A percentile compares a stretch with the other conserved stretches of the same genome.
These are phyloP conservation scores for Coemansia sp. DNA, from an alignment of 192 early-diverging fungal genomes.

Conservation along the genomic window DNA sequence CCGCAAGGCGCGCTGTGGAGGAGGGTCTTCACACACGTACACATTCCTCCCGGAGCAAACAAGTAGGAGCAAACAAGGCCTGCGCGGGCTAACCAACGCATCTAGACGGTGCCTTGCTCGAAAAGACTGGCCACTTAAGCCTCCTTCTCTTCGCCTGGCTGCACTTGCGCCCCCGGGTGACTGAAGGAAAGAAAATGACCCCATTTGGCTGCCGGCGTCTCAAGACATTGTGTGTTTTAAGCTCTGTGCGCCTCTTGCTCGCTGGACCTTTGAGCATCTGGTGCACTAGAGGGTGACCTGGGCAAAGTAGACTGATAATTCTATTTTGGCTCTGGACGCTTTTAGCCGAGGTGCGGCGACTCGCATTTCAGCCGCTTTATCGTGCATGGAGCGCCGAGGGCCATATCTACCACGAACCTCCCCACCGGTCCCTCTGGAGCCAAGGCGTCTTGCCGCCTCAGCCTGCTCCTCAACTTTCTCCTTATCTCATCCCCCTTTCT, in stretches of 20 bases:
- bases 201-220: constrained; percentile 1
- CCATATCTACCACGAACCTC: neutral
- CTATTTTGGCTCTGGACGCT: neutral
- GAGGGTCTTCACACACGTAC: neutral
- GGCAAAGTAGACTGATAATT: neutral
- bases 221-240: neutral
- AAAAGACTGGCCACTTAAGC: neutral
- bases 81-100: neutral
- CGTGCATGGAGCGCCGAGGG: neutral
- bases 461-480: neutral
- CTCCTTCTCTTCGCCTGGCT: neutral
- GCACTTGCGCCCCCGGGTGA: neutral
- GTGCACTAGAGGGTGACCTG: neutral
- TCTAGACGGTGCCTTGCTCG: neutral
- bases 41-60: neutral
- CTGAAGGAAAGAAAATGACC: neutral
- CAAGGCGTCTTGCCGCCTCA: neutral
- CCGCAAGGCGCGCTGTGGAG: neutral
- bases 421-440: neutral
- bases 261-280: neutral
- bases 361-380: neutral
- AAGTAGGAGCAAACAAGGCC: neutral
- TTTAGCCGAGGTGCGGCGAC: constrained; percentile 3
- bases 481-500: neutral
- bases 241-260: constrained; percentile 1